Evolutionary conservation across 2,329 filamentous ascomycete genomes (phyloP), one percentile per base, ranked within the genome.

Genomic region (Cytospora leucostoma): DNA sequence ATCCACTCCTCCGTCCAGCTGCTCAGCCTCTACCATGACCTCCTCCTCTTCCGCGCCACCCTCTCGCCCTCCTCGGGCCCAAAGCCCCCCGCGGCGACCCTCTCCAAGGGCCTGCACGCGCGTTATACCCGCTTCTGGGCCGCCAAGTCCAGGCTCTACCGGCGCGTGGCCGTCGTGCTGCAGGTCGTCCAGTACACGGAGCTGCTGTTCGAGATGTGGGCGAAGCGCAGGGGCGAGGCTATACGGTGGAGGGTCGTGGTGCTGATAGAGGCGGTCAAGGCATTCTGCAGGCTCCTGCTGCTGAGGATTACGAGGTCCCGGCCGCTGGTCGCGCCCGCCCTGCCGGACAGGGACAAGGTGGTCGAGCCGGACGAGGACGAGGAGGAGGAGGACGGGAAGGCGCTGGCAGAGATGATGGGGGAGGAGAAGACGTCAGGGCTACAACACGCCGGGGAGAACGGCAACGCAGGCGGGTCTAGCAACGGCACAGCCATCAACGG

Each of bases 191-290:
- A 95, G 69, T 98, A 98, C 73, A 97, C 93, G 0, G 92, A 99
- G 77, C 81, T 99, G 35, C 79, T 99, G n/a, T 95, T 94, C 84
- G 95, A 99, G 75, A 99, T 99, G 95, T 86, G 90, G 34, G 93
- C 93, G 34, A 96, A 96, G 77, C 85, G 94, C 56, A 88, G 88
- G 66, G 91, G 92, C 19, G 93, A 96, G 75, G 87, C 85, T 71
- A 78, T 89, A 33, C 86, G 93, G 35, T 99, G 95, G 95, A 88
- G 91, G 58, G 87, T 96, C 0, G 87, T 98, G 7, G 88, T 98
- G 12, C 73, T 96, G 4, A 80, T 99, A 27, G 95, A 99, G 77
- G 83, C 86, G 0, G 80, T 95, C 72, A 98, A 98, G 76, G 93
- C 94, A 2, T 69, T 95, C 10, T 97, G 94, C 74, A 83, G 91